phyloP scores from a whole-genome alignment of 768 basidiomycete genomes.

The Pleurotus salmoneostramineus region DNA sequence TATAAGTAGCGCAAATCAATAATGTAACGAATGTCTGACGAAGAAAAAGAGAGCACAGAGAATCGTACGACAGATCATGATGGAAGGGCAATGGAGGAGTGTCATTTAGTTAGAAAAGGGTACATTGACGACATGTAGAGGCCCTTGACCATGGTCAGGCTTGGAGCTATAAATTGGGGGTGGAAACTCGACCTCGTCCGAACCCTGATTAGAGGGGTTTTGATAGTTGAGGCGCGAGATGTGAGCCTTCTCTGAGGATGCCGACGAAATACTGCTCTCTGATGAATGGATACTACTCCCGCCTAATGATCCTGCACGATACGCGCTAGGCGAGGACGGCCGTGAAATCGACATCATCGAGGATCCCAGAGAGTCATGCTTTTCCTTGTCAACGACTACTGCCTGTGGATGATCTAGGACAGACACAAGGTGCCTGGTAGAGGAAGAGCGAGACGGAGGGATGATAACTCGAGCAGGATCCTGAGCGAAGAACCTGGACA shows the following conservation, averaged over 20 bases:
- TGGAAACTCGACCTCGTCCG: background rate
- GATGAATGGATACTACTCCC: background rate
- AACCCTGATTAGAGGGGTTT: background rate
- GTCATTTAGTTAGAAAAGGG: background rate
- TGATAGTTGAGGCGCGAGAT: background rate
- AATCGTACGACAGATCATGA: background rate
- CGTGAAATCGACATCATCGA: background rate
- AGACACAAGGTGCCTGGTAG: background rate
- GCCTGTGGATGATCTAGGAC: background rate
- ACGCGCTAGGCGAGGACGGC: background rate
- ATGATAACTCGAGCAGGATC: background rate
- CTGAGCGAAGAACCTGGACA: background rate
- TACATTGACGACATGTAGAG: background rate
- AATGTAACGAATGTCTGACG: background rate
- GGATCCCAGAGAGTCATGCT: background rate
- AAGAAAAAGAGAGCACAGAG: background rate
- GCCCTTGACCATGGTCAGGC: background rate
- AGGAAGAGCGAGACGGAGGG: background rate
- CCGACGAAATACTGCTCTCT: background rate
- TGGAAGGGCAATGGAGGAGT: background rate
- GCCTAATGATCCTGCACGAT: background rate
- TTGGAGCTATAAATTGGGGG: background rate
- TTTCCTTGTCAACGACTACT: background rate
- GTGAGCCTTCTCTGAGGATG: background rate
- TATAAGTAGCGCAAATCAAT: background rate